Evolutionary conservation across 2,329 filamentous ascomycete species (phyloP).

Genomic region (Xylariaceae sp.): DNA sequence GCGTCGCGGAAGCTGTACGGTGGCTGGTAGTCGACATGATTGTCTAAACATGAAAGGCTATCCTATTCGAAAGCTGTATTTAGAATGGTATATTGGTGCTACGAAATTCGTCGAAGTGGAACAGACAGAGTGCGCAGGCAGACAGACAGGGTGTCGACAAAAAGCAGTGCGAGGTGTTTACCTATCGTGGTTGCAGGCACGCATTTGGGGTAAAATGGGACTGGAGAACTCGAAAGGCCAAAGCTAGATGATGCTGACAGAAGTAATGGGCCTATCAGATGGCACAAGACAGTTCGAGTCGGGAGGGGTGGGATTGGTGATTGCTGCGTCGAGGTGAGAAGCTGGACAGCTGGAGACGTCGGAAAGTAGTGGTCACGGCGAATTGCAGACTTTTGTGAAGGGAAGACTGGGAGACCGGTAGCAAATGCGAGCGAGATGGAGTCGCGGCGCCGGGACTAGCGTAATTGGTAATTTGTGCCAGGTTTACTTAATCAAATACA

Average conservation of each 20-base stretch:
- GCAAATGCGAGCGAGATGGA: no score
- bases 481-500: no score
- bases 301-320: not conserved
- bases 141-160: constrained; percentile 2
- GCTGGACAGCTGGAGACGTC: no score
- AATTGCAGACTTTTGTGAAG: no score
- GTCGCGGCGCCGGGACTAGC: no score
- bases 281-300: not conserved
- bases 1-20: constrained; percentile 27
- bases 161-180: constrained; percentile 9
- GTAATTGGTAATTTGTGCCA: no score
- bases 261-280: constrained; percentile 6
- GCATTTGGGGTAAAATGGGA: constrained; percentile 12
- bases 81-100: no score
- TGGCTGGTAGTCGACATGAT: constrained; percentile 35
- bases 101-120: no score
- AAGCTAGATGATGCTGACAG: not conserved
- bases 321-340: no score
- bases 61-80: not conserved
- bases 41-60: constrained; percentile 10
- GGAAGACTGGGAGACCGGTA: no score
- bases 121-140: no score
- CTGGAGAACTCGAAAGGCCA: not conserved
- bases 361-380: no score
- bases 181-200: constrained; percentile 9